Base-by-base conservation (phyloP, 1,284 basidiomycete species). In the Puccinia horiana region DNA sequence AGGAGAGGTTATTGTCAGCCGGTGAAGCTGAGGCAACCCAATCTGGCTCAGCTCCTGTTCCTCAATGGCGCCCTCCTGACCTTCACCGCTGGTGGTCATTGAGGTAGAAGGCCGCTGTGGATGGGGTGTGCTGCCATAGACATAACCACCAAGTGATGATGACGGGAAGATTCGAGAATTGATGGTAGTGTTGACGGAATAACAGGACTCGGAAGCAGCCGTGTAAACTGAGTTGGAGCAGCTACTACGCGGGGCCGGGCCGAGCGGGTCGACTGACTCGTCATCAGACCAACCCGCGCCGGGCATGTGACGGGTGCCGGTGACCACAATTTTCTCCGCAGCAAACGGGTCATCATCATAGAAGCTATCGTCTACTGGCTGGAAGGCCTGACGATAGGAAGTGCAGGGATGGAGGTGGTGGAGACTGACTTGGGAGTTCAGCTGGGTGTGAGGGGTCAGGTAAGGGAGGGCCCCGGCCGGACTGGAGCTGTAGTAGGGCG, bases 301-400 rank as follows among this genome's bases (percentile, higher is more conserved):
- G 12, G 35, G 9, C 18, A 23, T 18, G 37, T 58, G 35, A 14
- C n/a, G 54, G 26, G 44, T 40, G 37, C 47, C 42, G 49, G 72
- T 52, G 20, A 76, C 44, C 54, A 76, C 74, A 23, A 76, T 61
- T 37, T 58, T 58, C 37, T 76, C 74, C 11, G 74, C 74, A 20
- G 74, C 74, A 58, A 76, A 76, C 2, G 74, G 74, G 40, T 76
- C 74, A 58, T 76, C 74, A 63, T 76, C 58, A 40, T 76, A 58
- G 23, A 58, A 63, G 18, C 40, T 58, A 44, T 76, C 44, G 14
- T 47, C 56, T 11, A 29, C 12, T n/a, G 44, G 29, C 44, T 75
- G 52, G n/a, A 44, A 18, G 1, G n/a, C 42, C 26, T 76, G 74
- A 20, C 58, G 56, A 47, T 76, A 63, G 40, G 58, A 61, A 63